Evolutionary conservation across 208 protist genomes (phyloP).

Genomic region (Trypanosomatidae sp.): DNA sequence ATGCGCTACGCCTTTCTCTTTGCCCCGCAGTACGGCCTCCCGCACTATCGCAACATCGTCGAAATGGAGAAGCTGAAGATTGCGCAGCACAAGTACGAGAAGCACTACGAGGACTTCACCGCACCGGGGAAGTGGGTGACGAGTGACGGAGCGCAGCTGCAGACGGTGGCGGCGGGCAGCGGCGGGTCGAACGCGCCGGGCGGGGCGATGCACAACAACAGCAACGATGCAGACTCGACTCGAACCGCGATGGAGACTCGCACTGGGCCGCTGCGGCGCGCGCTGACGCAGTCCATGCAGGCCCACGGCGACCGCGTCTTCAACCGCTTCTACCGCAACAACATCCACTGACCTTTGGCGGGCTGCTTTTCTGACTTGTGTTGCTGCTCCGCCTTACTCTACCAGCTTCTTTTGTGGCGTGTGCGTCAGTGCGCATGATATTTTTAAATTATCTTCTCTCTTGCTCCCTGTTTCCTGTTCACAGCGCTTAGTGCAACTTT

Average conservation of each 20-base stretch:
- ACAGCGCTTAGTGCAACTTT: too few relatives aligned
- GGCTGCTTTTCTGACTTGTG: too few relatives aligned
- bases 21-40: constrained; percentile 59
- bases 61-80: constrained; percentile 89
- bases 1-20: constrained; percentile 83
- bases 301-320: constrained; percentile 82
- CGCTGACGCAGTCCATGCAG: constrained; percentile 67
- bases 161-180: constrained; percentile 67
- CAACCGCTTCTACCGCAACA: constrained; percentile 84
- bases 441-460: too few relatives aligned
- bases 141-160: constrained; percentile 74
- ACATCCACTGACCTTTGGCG: constrained; percentile 69
- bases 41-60: constrained; percentile 74
- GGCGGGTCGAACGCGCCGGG: constrained; percentile 71
- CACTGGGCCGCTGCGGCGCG: constrained; percentile 54
- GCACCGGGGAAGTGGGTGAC: constrained; percentile 80
- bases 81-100: constrained; percentile 89
- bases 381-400: too few relatives aligned
- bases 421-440: too few relatives aligned
- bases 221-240: constrained; percentile 39
- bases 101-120: constrained; percentile 87
- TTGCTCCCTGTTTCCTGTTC: too few relatives aligned
- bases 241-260: constrained; percentile 74
- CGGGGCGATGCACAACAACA: constrained; percentile 63
- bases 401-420: too few relatives aligned